Percentiles rank a stretch among this genome's conserved stretches.
Evolutionary conservation across 2,329 filamentous ascomycete genomes (phyloP).

Genomic region (Penicillium sp.): DNA sequence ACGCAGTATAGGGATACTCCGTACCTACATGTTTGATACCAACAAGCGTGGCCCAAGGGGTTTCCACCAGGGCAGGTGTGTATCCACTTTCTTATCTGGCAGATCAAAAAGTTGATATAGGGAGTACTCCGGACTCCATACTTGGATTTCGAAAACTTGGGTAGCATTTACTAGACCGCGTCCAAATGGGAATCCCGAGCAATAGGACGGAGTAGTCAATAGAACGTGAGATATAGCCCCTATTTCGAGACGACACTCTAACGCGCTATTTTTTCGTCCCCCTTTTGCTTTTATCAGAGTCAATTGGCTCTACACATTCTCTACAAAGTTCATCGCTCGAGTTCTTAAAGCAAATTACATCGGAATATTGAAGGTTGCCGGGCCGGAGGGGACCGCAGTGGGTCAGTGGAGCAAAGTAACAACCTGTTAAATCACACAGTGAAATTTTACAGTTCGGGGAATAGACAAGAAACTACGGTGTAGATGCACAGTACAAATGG

Average conservation of each 20-base stretch:
- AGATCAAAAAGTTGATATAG: no score
- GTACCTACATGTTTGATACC: neutral
- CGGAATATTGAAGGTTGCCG: conserved; percentile 26
- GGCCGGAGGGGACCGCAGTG: conserved; percentile 29
- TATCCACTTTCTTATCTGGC: no score
- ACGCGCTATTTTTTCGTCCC: neutral
- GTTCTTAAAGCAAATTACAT: conserved; percentile 10
- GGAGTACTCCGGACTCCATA: neutral
- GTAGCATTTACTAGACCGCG: conserved; percentile 15
- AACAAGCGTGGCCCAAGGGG: no score
- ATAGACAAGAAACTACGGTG: no score
- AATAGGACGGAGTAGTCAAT: neutral
- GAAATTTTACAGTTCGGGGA: no score
- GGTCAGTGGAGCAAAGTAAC: conserved; percentile 23
- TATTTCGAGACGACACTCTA: neutral
- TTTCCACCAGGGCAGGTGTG: no score
- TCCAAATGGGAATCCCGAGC: conserved; percentile 10
- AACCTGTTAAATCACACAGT: no score
- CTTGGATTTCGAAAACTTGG: conserved; percentile 5
- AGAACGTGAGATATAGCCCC: neutral
- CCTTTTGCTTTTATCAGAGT: neutral
- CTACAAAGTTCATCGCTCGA: neutral
- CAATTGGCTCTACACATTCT: neutral
- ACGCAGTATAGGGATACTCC: conserved; percentile 10
- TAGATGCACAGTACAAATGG: no score